phyloP scores from a whole-genome alignment of 768 basidiomycete genomes.

The Exidia glandulosa region DNA sequence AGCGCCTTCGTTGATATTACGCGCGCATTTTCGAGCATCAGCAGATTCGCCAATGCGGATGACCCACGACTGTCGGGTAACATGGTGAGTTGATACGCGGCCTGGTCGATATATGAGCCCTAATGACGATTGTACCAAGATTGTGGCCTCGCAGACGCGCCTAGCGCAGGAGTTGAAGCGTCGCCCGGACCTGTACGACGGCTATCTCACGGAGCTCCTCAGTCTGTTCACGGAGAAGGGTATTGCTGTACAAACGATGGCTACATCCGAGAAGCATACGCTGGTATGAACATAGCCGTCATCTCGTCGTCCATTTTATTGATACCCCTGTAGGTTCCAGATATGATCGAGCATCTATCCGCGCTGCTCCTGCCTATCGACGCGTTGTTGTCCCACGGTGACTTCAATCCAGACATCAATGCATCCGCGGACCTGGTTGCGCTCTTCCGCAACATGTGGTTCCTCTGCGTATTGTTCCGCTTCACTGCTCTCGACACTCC shows the following conservation, averaged over 20 bases:
- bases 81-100: conserved; percentile 38
- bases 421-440: conserved; percentile 51
- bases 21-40: conserved; percentile 72
- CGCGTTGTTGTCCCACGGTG: conserved; percentile 61
- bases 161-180: conserved; percentile 69
- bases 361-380: conserved; percentile 88
- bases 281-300: conserved; percentile 36
- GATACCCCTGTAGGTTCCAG: conserved; percentile 23
- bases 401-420: conserved; percentile 49
- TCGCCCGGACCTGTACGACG: conserved; percentile 65
- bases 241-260: conserved; percentile 75
- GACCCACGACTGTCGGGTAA: conserved; percentile 85
- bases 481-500: conserved; percentile 37
- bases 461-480: conserved; percentile 77
- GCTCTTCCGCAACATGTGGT: conserved; percentile 91
- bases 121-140: conserved; percentile 28
- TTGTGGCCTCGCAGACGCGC: conserved; percentile 83
- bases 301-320: conserved; percentile 1
- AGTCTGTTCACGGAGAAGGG: conserved; percentile 86
- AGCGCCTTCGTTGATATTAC: conserved; percentile 76
- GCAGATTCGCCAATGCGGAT: conserved; percentile 76
- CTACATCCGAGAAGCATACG: conserved; percentile 49
- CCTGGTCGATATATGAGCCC: not conserved
- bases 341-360: conserved; percentile 77
- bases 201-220: conserved; percentile 76